phyloP scores from a whole-genome alignment of 345 rosid species.

The Balakata baccata region DNA sequence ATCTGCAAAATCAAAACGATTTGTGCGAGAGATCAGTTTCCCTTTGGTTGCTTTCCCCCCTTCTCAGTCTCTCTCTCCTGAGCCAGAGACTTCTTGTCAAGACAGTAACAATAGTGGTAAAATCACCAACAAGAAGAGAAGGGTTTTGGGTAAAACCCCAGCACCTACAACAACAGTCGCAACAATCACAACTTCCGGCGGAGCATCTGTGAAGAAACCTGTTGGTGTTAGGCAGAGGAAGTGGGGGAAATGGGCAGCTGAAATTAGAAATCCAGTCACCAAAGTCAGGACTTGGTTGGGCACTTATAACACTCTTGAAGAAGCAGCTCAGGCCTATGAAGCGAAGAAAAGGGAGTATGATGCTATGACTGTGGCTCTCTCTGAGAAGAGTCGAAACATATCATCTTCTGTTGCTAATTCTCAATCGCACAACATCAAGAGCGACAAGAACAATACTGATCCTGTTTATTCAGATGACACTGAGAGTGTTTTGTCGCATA shows the following conservation, averaged over 20 bases:
- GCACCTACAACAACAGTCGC: neutral
- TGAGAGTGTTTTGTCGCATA: slow-evolving; percentile 49
- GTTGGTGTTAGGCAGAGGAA: slow-evolving; percentile 75
- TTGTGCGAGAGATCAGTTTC: slow-evolving; percentile 53
- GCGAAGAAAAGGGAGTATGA: slow-evolving; percentile 60
- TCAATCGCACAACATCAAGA: slow-evolving; percentile 14
- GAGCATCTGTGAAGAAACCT: slow-evolving; percentile 17
- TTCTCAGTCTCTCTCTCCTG: slow-evolving; percentile 5
- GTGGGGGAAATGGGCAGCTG: slow-evolving; percentile 98
- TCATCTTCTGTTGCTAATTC: slow-evolving; percentile 13
- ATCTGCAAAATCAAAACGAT: slow-evolving; percentile 38
- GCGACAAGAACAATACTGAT: neutral
- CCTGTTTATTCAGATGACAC: slow-evolving; percentile 37
- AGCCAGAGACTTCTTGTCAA: slow-evolving; percentile 58
- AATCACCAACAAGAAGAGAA: slow-evolving; percentile 25
- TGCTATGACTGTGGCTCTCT: slow-evolving; percentile 27
- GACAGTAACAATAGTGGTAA: slow-evolving; percentile 55
- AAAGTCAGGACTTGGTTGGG: slow-evolving; percentile 73
- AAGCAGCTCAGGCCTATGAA: slow-evolving; percentile 72
- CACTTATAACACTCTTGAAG: slow-evolving; percentile 62
- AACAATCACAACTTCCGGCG: neutral
- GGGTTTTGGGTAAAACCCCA: slow-evolving; percentile 24
- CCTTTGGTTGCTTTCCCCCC: slow-evolving; percentile 25
- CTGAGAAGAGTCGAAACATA: slow-evolving; percentile 33
- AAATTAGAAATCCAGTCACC: slow-evolving; percentile 61